Percentiles rank a stretch among this genome's conserved stretches.
phyloP scores from a whole-genome alignment of 805 yeast genomes.

The Kodamaea jinghongensis region DNA sequence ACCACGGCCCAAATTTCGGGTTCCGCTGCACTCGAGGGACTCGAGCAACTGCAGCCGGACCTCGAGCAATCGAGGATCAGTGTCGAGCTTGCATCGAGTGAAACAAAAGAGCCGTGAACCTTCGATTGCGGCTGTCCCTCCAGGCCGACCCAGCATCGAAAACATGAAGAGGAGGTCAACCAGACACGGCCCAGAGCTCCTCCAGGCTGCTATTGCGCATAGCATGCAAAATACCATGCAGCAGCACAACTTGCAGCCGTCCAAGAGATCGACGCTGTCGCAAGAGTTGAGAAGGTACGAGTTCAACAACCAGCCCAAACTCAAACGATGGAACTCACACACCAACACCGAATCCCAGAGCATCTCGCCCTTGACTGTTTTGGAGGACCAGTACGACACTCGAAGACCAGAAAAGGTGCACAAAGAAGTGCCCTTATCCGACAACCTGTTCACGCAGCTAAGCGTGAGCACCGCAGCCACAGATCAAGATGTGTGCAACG shows the following conservation, averaged over 20 bases:
- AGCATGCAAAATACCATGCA: conserved; percentile 12
- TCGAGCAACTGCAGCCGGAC: neutral
- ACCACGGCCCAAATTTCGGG: conserved; percentile 5
- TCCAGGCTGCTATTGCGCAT: conserved; percentile 14
- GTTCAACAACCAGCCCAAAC: neutral
- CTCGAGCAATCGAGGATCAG: conserved; percentile 1
- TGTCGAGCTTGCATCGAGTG: conserved; percentile 1
- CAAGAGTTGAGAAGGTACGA: neutral
- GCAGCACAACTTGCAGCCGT: conserved; percentile 1
- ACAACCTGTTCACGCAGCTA: conserved; percentile 7
- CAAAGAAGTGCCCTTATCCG: conserved; percentile 3
- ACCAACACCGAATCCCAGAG: conserved; percentile 9
- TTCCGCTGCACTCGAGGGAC: conserved; percentile 2
- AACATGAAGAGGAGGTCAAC: conserved; percentile 1
- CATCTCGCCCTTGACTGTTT: conserved; percentile 27
- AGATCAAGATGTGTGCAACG: too few relatives aligned
- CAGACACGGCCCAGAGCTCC: conserved; percentile 8
- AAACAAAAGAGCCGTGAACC: conserved; percentile 6
- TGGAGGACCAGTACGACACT: conserved; percentile 26
- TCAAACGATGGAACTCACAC: conserved; percentile 8
- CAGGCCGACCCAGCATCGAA: conserved; percentile 1
- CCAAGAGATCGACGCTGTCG: neutral
- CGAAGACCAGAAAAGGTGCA: conserved; percentile 15
- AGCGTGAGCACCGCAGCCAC: neutral
- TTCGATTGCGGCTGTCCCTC: too few relatives aligned